Evolutionary conservation across 768 basidiomycete species (phyloP), one percentile per base, ranked within the genome.

Genomic region (Tricholoma hemisulphureum): DNA sequence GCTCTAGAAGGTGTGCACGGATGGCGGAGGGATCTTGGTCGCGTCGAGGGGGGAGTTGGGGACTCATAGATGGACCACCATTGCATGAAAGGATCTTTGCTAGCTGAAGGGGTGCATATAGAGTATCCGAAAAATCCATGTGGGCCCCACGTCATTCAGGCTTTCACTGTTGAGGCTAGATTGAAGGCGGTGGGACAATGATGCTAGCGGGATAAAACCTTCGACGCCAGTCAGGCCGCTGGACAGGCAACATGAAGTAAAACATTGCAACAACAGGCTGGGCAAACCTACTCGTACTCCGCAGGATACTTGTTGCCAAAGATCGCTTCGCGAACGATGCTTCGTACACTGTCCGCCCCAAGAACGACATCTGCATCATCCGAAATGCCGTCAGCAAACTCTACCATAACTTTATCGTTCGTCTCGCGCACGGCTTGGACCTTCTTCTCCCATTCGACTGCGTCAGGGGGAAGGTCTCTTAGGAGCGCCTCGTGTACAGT

Each of bases 1-100:
- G 66, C 11, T 58, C 63, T 13, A 73, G 62, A 14, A 79, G 72
- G 51, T 72, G 71, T 0, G 58, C 54, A 18, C 67, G 69, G 37
- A 73, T 66, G 16, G 52, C 60, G 0, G 58, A 41, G 10, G 69
- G 58, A 16, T 67, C 62, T 23, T 66, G 61, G 21, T 67, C 64
- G 14, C 63, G 68, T 7, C 64, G 54, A 5, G 74, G 71, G 3
- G 7, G 70, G 64, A 2, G 57, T 62, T 13, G 64, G 39, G 5
- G 68, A 65, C 64, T 75, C 71, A 58, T 75, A 77, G 28, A 74
- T 75, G 2, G 75, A 72, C 76, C 76, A 79, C 76, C 76, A 77
- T 64, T 73, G 70, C 16, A 77, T 68, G 32, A 65, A 61, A 24
- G 61, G 61, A 2, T 55, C 51, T 2, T 56, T 26, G 23, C 26